Base-by-base conservation (phyloP, 129 eudicot genomes). In the Helianthus tuberosus region DNA sequence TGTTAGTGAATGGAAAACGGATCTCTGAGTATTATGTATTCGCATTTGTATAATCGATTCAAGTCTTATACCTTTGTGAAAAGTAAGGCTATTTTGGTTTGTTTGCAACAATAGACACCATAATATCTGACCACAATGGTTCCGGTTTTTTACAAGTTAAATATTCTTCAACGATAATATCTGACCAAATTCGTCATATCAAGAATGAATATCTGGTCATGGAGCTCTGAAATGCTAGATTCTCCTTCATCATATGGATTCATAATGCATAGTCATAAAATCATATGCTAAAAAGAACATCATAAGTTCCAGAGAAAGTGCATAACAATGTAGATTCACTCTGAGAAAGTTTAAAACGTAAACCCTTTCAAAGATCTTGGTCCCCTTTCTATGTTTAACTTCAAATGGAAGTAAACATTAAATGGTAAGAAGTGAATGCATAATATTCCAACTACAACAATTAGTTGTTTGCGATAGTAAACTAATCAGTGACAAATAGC, bases 301-400 rank as follows among this genome's bases (percentile, higher is more conserved):
- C 52, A 16, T 49, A 64, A 64, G 10, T 39, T n/a, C 64, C 32
- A 38, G 32, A 15, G 17, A 41, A 36, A 14, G 15, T 29, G 66
- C 66, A 61, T 35, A 68, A 32, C 11, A 11, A 36, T 20, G 51
- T 38, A 38, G 25, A 44, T 59, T 72, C 77, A 29, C 36, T 48
- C 5, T 25, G 3, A 59, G 8, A 32, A 39, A 46, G 72, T 44
- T 67, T 8, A 67, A 52, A 52, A 3, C 13, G 54, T 48, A 52
- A 52, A 15, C 11, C 23, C 5, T 69, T 32, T 5, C 6, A 11
- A 7, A 41, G 46, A 4, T 41, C 46, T 5, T 41, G 46, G 10
- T 5, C 13, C 11, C 50, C 5, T 35, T 52, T 11, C 9, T n/a
- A 14, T 3, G 6, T 50, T 50, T 12, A 32, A 32, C 36, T 32